Percentiles rank a stretch among this genome's conserved stretches.
phyloP scores from a whole-genome alignment of 1,284 basidiomycete genomes.

The Leccinum subrobustum region DNA sequence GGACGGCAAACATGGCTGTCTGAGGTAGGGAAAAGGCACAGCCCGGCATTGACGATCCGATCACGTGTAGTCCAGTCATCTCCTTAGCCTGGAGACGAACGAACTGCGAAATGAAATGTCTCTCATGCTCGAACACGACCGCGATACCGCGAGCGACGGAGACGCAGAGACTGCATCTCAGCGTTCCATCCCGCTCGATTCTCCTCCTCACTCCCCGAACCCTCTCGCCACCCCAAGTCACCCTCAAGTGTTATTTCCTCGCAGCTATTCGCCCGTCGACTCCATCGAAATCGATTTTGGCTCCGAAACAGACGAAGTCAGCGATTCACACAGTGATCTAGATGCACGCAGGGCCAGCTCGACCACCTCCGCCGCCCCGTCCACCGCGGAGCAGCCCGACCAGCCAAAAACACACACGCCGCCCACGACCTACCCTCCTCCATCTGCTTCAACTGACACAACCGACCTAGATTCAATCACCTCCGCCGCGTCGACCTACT shows the following conservation, averaged over 20 bases:
- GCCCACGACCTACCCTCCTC: conserved; percentile 57
- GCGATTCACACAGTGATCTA: conserved; percentile 39
- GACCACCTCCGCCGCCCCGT: conserved; percentile 50
- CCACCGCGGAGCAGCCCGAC: conserved; percentile 26
- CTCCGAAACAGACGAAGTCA: conserved; percentile 52
- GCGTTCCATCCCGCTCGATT: conserved; percentile 71
- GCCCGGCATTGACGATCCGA: not conserved
- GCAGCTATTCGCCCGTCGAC: conserved; percentile 45
- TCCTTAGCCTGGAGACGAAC: not conserved
- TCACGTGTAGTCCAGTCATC: conserved; percentile 20
- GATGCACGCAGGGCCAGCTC: conserved; percentile 41
- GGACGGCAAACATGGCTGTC: conserved; percentile 2
- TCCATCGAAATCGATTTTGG: conserved; percentile 53
- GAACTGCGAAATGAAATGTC: not conserved
- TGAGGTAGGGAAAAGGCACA: not conserved
- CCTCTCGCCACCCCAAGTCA: conserved; percentile 34
- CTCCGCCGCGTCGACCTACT: conserved; percentile 64
- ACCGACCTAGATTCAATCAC: conserved; percentile 58
- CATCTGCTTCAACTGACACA: conserved; percentile 38
- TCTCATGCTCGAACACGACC: conserved; percentile 1
- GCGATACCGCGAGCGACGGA: conserved; percentile 35
- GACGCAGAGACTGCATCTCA: conserved; percentile 80
- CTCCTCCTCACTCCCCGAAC: conserved; percentile 49
- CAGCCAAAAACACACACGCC: conserved; percentile 31
- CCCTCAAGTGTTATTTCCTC: conserved; percentile 39